Base-by-base conservation (phyloP, 179 eudicot species). In the Amaranthus tricolor region DNA sequence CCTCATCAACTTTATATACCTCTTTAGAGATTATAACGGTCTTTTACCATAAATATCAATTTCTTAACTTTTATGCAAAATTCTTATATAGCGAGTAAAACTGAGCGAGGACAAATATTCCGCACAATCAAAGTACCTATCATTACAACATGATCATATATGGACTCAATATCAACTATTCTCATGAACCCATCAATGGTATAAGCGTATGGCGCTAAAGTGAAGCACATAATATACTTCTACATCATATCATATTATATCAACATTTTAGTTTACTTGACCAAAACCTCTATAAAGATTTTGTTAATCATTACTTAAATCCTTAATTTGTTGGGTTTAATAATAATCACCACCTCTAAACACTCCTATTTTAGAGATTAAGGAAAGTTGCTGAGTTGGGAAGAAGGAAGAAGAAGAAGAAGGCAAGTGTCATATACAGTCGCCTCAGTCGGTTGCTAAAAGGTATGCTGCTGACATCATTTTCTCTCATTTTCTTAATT, bases 361-460 rank as follows among this genome's bases (percentile, higher is more conserved):
- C 53, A 48, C 31, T 16, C 47, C 19, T 50, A 56, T n/a, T 45
- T 31, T 12, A 70, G 55, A 69, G 58, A 24, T 12, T 40, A 12
- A 15, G 17, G 5, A 19, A 51, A 31, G 20, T 40, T 45, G 19
- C 24, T 20, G 58, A 40, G 64, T 54, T 56, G 78, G 20, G 51
- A 16, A 6, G 11, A 59, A 59, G 50, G 2, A 55, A 70, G 55
- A 72, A 60, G 68, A 24, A 64, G 73, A 68, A 68, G 53, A 52
- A 64, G 78, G 71, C 71, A 79, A 16, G 76, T 64, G 82, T 79
- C 78, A 68, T 54, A 0, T 49, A 21, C 3, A 14, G 50, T 12
- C 20, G 20, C 66, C 53, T n/a, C 49, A 20, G 44, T 74, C 12
- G 47, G 71, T 74, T 64, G 9, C 51, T 17, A 21, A 74, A 74